These are phyloP conservation scores for Vitis riparia DNA, from an alignment of 164 flowering plant genomes.

Conservation along the genomic window DNA sequence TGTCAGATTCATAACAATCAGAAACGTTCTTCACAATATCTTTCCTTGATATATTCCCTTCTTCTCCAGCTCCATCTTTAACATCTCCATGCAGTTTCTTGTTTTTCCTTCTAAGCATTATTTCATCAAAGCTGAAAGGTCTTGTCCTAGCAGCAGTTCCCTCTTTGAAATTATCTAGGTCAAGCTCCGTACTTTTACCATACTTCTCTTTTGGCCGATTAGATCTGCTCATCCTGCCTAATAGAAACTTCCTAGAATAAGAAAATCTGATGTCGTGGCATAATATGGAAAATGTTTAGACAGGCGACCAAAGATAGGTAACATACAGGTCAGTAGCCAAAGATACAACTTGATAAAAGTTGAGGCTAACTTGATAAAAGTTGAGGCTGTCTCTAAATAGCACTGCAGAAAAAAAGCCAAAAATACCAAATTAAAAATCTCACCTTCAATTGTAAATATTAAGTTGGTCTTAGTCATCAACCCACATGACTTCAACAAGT, in stretches of 20 bases:
- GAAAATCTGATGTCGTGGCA: background rate
- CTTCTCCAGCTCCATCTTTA: conserved; percentile 24
- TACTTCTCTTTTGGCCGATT: conserved; percentile 34
- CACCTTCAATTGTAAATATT: background rate
- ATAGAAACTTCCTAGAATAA: background rate
- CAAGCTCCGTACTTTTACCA: conserved; percentile 19
- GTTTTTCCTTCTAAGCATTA: conserved; percentile 67
- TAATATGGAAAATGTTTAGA: background rate
- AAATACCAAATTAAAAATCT: background rate
- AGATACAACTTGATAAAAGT: background rate
- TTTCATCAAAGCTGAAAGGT: conserved; percentile 81
- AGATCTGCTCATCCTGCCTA: conserved; percentile 46
- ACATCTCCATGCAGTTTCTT: conserved; percentile 40
- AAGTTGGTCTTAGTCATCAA: background rate
- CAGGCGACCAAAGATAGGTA: background rate
- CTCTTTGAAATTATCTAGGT: conserved; percentile 32
- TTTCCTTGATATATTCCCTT: conserved; percentile 10
- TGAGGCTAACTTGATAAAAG: background rate
- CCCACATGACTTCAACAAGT: background rate
- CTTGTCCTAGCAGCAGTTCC: conserved; percentile 93
- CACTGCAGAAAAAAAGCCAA: conserved; percentile 1
- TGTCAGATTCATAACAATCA: conserved; percentile 26
- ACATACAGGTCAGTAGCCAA: background rate
- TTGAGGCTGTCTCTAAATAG: background rate
- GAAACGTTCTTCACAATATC: conserved; percentile 23